Evolutionary conservation across 2,329 filamentous ascomycete genomes (phyloP), one percentile per base, ranked within the genome.

Genomic region (Phaeosphaeria sp.): DNA sequence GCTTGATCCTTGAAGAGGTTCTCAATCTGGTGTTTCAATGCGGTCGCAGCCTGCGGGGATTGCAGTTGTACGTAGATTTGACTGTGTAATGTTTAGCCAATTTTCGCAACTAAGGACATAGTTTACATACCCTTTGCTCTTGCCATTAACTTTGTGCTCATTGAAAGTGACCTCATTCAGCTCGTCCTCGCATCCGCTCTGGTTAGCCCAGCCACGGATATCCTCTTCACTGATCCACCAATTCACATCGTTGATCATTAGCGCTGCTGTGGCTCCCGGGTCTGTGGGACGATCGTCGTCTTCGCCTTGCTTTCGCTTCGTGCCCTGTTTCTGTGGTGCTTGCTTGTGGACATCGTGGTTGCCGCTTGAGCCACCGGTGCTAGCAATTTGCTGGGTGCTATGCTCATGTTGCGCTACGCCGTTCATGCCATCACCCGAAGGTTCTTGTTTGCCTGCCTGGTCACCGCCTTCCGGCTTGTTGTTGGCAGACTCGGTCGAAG

Each of bases 141-240:
- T 99, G 67, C 95, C 95, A 67, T 99, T 99, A 48, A 98, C 93
- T 76, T 99, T 99, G 79, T 98, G 95, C 77, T 99, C 95, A 71
- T 92, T 97, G 77, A 98, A 99, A 0, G 93, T 97, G 51, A 99
- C 87, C 60, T 98, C 95, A 70, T 91, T 93, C 18, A 98, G 81
- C 71, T 97, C 92, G 46, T 89, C 85, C 76, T 98, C 95, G 66
- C 88, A 91, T 2, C 86, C 86, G n/a, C 90, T 91, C 64, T 91
- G 85, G 64, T 88, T 88, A 22, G 91, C 84, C 91, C 93, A 97
- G 50, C 90, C 91, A 52, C 95, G 90, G 55, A 99, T 87, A 68
- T 98, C 93, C 72, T 99, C 95, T 74, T 99, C 95, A 2, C 73
- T 77, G 27, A 89, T 93, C 94, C 94, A 98, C 95, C 95, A 99